A percentile compares a stretch with the other conserved stretches of the same genome.
Evolutionary conservation across 176 grass and related monocot genomes (phyloP).

Genomic region (Hyparrhenia diplandra): DNA sequence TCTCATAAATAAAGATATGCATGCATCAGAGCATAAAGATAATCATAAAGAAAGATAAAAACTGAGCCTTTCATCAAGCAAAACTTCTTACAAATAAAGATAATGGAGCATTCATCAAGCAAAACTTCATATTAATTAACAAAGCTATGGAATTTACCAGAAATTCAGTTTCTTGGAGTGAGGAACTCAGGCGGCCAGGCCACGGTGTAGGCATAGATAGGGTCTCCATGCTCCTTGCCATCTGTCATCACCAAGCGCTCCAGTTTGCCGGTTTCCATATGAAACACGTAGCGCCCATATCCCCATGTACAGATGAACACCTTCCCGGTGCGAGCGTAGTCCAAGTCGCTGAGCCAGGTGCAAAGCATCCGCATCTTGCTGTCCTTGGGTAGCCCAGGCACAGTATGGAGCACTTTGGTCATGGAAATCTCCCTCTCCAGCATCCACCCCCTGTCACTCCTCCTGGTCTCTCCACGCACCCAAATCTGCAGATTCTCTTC

Average conservation of each 20-base stretch:
- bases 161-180: background rate
- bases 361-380: background rate
- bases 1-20: background rate
- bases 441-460: background rate
- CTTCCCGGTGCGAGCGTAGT: background rate
- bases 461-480: background rate
- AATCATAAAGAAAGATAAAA: background rate
- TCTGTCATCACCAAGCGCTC: background rate
- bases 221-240: background rate
- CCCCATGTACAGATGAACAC: background rate
- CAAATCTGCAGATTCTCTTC: background rate
- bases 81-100: background rate
- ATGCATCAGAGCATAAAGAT: no score
- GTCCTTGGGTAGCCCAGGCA: background rate
- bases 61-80: no score
- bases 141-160: background rate
- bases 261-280: background rate
- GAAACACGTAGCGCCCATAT: background rate
- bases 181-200: constrained; percentile 6
- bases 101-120: background rate
- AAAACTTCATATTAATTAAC: background rate
- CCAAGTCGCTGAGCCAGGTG: background rate
- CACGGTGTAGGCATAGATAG: constrained; percentile 2
- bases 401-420: background rate
- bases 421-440: background rate